Evolutionary conservation across 495 filamentous ascomycete species (phyloP).

Genomic region (Penicillium parvum): DNA sequence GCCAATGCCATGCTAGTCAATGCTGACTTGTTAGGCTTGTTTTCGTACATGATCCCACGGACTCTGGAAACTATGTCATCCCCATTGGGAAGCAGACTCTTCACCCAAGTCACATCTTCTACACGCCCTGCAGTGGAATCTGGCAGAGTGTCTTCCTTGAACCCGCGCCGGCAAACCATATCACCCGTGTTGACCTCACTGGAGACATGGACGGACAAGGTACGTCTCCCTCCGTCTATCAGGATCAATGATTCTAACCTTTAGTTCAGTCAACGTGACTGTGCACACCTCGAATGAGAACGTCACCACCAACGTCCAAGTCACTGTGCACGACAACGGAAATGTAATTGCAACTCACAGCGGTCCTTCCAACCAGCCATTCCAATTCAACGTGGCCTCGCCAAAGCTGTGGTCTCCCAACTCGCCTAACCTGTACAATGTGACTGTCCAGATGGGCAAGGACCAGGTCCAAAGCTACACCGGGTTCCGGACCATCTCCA

Average conservation of each 20-base stretch:
- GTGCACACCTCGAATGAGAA: conserved; percentile 36
- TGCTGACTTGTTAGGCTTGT: conserved; percentile 43
- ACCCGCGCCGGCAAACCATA: conserved; percentile 49
- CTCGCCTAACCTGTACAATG: conserved; percentile 57
- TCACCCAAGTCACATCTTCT: conserved; percentile 60
- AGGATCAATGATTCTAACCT: conserved; percentile 9
- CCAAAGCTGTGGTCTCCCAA: conserved; percentile 57
- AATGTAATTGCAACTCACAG: conserved; percentile 34
- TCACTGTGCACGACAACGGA: conserved; percentile 41
- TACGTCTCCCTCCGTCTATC: conserved; percentile 20
- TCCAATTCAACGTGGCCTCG: conserved; percentile 48
- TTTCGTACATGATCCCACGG: conserved; percentile 62
- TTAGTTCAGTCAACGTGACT: conserved; percentile 46
- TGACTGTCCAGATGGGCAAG: conserved; percentile 51
- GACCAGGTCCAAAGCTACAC: conserved; percentile 58
- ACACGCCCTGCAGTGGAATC: conserved; percentile 64
- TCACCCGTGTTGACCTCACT: conserved; percentile 50
- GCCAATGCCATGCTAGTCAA: neutral
- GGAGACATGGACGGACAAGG: conserved; percentile 58
- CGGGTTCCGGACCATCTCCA: conserved; percentile 60
- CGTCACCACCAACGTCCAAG: conserved; percentile 30
- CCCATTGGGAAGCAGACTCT: conserved; percentile 63
- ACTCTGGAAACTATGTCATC: conserved; percentile 48
- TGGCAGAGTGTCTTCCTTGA: conserved; percentile 71
- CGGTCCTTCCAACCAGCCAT: conserved; percentile 41